Evolutionary conservation across 2,329 filamentous ascomycete genomes (phyloP), one percentile per base, ranked within the genome.

Genomic region (Chrysoporthe deuterocubensis): DNA sequence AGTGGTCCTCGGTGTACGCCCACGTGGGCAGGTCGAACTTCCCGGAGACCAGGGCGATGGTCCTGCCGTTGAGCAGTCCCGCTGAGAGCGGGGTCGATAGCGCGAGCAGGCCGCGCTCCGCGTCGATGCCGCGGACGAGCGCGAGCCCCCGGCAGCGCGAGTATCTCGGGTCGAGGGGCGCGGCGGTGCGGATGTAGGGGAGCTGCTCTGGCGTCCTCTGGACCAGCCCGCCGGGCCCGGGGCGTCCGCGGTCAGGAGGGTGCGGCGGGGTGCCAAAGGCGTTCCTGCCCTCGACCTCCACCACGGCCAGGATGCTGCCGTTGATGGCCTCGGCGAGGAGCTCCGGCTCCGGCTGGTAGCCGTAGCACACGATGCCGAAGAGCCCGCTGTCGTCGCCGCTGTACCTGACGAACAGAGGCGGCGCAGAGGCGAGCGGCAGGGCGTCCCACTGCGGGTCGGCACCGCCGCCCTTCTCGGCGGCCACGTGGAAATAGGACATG

Each of bases 401-500:
- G 72, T 92, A 94, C 4, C 77, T 79, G 34, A 94, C 86, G 48
- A 87, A 78, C 83, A 87, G 89, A 0, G 92, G 92, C 0, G 82
- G 76, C 8, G 85, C 72, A 0, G 81, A 79, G 1, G 86, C 86
- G 9, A 94, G 78, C 0, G 90, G 85, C 0, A 79, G 81, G 0
- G 82, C 69, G 63, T 84, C 79, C 86, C 89, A 92, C 54, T 62
- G 52, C n/a, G 72, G 71, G 32, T 67, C 68, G 42, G 58, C 65
- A 42, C 66, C 60, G 61, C 43, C 54, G 71, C 62, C 59, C 40
- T 65, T 50, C 69, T 59, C 21, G 2, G 46, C 42, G 6, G 77
- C 74, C 11, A 81, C 71, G 74, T 95, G 92, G 73, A 95, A 93
- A 73, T 94, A 95, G 0, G 91, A 90, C 84, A 93, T 89, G n/a